phyloP scores from a whole-genome alignment of 768 basidiomycete species.

The Psilocybe azurescens region DNA sequence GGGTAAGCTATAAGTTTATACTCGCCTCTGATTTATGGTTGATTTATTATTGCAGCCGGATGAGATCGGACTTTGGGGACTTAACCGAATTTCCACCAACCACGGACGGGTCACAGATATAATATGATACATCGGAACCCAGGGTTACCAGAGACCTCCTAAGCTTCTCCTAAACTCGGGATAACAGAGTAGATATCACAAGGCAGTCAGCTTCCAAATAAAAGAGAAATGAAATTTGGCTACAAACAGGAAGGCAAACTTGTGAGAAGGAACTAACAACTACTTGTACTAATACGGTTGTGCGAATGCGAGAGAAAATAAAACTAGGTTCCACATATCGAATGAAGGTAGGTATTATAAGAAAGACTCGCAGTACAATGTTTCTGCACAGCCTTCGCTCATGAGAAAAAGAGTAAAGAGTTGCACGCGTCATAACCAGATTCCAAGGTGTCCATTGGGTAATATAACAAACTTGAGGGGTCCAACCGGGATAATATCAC shows the following conservation, averaged over 20 bases:
- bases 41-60: slow-evolving; percentile 35
- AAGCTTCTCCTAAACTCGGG: not conserved
- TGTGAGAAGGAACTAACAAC: slow-evolving; percentile 43
- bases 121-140: not conserved
- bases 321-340: not conserved
- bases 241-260: not conserved
- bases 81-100: slow-evolving; percentile 26
- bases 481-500: not conserved
- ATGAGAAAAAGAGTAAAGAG: slow-evolving; percentile 5
- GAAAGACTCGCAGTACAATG: not conserved
- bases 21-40: slow-evolving; percentile 30
- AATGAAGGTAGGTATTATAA: slow-evolving; percentile 1
- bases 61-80: slow-evolving; percentile 36
- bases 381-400: not conserved
- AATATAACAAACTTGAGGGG: slow-evolving; percentile 12
- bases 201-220: not conserved
- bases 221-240: not conserved
- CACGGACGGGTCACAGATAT: not conserved
- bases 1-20: slow-evolving; percentile 20
- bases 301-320: slow-evolving; percentile 1
- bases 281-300: not conserved
- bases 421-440: slow-evolving; percentile 17
- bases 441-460: slow-evolving; percentile 16
- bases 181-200: not conserved
- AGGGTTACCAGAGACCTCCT: not conserved